Evolutionary conservation across 1,139 yeast species (phyloP).

Genomic region (Kurtzmaniella quercitrusa): DNA sequence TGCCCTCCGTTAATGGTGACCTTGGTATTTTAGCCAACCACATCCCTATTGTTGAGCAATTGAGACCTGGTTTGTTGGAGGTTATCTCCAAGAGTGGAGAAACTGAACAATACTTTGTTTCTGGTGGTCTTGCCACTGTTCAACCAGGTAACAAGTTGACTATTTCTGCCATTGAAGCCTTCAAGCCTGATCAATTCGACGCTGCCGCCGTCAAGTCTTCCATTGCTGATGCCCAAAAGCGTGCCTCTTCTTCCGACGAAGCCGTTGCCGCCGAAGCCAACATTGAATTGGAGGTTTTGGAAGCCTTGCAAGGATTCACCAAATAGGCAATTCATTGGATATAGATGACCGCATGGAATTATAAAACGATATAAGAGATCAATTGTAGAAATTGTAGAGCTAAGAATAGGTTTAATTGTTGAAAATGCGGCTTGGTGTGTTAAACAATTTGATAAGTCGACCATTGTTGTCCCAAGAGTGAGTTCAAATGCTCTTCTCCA

Average conservation of each 20-base stretch:
- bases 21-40: constrained; percentile 97
- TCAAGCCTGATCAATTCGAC: constrained; percentile 86
- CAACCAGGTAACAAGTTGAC: constrained; percentile 91
- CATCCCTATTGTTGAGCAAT: constrained; percentile 96
- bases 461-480: no score
- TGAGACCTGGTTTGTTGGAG: constrained; percentile 94
- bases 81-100: constrained; percentile 76
- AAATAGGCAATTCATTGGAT: constrained; percentile 43
- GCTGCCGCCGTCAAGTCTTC: constrained; percentile 74
- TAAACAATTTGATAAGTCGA: no score
- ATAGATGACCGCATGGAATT: constrained; percentile 3
- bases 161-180: constrained; percentile 94
- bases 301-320: constrained; percentile 86
- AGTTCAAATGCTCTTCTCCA: no score
- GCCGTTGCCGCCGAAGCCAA: constrained; percentile 90
- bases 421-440: no score
- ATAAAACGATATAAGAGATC: neutral
- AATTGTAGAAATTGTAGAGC: neutral
- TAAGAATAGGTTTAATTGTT: no score
- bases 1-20: constrained; percentile 95
- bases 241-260: constrained; percentile 81
- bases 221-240: constrained; percentile 93
- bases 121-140: constrained; percentile 97
- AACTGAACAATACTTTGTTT: constrained; percentile 77
- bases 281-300: constrained; percentile 93